Evolutionary conservation across 164 flowering plant species (phyloP).

Genomic region (Brasenia schreberi): DNA sequence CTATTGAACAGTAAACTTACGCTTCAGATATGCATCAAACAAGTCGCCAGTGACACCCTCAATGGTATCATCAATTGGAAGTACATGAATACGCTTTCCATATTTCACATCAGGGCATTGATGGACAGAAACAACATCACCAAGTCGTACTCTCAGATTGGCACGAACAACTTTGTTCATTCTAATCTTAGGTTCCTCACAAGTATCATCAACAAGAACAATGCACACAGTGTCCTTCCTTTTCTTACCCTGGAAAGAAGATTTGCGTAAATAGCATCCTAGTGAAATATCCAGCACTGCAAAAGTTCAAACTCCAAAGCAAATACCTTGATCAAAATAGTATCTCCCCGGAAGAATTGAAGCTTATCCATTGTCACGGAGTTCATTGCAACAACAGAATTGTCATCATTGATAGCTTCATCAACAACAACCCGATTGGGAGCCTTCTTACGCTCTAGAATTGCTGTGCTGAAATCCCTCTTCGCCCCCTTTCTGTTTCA

Average conservation of each 20-base stretch:
- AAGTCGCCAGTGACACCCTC: conserved; percentile 17
- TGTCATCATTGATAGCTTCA: conserved; percentile 71
- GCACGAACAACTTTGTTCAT: conserved; percentile 22
- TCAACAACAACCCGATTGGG: conserved; percentile 69
- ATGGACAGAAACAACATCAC: conserved; percentile 23
- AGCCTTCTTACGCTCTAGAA: conserved; percentile 76
- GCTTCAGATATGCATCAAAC: conserved; percentile 18
- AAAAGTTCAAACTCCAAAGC: neutral
- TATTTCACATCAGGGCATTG: conserved; percentile 22
- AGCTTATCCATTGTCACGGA: conserved; percentile 81
- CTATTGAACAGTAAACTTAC: conserved; percentile 6
- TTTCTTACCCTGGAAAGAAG: conserved; percentile 14
- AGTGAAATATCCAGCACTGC: neutral
- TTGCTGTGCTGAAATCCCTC: conserved; percentile 77
- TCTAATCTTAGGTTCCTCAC: conserved; percentile 20
- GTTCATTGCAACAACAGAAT: conserved; percentile 66
- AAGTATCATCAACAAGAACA: conserved; percentile 16
- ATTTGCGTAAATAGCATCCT: neutral
- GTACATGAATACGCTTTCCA: conserved; percentile 21
- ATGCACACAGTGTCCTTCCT: conserved; percentile 21
- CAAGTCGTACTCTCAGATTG: conserved; percentile 17
- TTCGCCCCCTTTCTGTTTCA: conserved; percentile 44
- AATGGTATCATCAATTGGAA: conserved; percentile 21
- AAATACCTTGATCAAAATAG: conserved; percentile 58
- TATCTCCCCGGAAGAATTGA: conserved; percentile 77